Evolutionary conservation across 148 eudicot species (phyloP).

Genomic region (Bassia scoparia): DNA sequence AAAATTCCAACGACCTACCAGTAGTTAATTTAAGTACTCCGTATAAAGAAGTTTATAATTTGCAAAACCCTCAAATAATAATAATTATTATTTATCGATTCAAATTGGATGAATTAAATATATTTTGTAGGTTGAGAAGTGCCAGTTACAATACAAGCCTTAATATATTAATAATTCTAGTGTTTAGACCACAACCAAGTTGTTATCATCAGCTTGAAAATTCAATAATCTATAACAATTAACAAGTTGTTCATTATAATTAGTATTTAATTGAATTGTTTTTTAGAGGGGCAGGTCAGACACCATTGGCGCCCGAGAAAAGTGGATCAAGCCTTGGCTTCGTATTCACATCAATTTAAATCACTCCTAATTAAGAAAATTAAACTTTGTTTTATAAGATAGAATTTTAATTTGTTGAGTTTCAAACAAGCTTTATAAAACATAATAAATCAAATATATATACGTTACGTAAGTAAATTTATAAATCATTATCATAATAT

Average conservation of each 20-base stretch:
- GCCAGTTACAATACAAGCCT: too few relatives aligned
- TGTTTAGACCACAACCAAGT: not conserved
- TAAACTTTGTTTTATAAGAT: not conserved
- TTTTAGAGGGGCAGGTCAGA: not conserved
- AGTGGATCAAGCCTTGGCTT: slow-evolving; percentile 8
- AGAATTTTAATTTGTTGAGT: not conserved
- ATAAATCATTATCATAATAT: too few relatives aligned
- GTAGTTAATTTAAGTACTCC: too few relatives aligned
- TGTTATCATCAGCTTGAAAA: not conserved
- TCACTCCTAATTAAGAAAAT: not conserved
- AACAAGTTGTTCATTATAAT: not conserved
- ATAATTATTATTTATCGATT: too few relatives aligned
- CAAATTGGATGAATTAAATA: not conserved
- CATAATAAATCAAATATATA: too few relatives aligned
- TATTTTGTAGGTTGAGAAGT: too few relatives aligned
- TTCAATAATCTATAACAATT: not conserved
- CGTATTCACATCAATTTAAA: not conserved
- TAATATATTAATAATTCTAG: not conserved
- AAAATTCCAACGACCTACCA: too few relatives aligned
- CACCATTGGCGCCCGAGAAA: slow-evolving; percentile 3
- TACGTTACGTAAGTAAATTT: too few relatives aligned
- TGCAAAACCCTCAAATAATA: too few relatives aligned
- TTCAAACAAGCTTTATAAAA: not conserved
- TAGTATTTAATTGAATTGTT: not conserved
- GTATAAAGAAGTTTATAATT: too few relatives aligned